Percentiles rank a stretch among this genome's conserved stretches.
Conservation (phyloP, 2,329 filamentous ascomycete genomes). For the Diaporthe ampelina region DNA sequence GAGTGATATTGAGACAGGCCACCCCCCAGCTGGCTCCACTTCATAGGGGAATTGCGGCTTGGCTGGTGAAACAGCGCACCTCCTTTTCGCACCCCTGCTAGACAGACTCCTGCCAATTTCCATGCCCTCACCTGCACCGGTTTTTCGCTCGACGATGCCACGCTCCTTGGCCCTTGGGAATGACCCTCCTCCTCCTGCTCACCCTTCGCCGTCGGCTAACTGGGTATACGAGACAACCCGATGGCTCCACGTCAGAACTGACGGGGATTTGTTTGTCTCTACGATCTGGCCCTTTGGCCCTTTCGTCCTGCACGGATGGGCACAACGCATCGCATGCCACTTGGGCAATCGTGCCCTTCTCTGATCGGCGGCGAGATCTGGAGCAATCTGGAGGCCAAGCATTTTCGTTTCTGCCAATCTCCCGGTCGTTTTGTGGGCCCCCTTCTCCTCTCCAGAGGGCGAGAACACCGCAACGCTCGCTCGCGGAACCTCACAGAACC, state of each 20-base stretch:
- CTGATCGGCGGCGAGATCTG: constrained; percentile 31
- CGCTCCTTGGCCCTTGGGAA: constrained; percentile 11
- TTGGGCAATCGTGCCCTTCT: constrained; percentile 17
- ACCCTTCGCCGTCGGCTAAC: neutral
- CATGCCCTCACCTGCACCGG: constrained; percentile 18
- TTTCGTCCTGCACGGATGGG: neutral
- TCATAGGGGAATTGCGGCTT: constrained; percentile 22
- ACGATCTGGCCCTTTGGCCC: neutral
- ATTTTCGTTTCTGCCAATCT: constrained; percentile 37
- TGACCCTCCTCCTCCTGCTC: neutral
- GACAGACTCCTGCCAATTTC: constrained; percentile 34
- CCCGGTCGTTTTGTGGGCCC: constrained; percentile 24
- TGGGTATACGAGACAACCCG: neutral
- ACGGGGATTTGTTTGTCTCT: neutral
- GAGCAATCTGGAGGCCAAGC: constrained; percentile 32
- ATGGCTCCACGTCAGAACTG: neutral
- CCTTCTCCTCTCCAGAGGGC: neutral
- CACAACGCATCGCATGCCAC: neutral
- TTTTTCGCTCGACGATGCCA: constrained; percentile 30
- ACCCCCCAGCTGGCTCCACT: constrained; percentile 22
- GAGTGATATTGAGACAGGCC: constrained; percentile 4
- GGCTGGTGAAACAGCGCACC: constrained; percentile 39
- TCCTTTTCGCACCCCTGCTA: constrained; percentile 38
- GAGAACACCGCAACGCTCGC: constrained; percentile 8
- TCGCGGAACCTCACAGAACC: constrained; percentile 14